Base-by-base conservation (phyloP, 2,329 filamentous ascomycete genomes). In the Pseudogymnoascus sp. region DNA sequence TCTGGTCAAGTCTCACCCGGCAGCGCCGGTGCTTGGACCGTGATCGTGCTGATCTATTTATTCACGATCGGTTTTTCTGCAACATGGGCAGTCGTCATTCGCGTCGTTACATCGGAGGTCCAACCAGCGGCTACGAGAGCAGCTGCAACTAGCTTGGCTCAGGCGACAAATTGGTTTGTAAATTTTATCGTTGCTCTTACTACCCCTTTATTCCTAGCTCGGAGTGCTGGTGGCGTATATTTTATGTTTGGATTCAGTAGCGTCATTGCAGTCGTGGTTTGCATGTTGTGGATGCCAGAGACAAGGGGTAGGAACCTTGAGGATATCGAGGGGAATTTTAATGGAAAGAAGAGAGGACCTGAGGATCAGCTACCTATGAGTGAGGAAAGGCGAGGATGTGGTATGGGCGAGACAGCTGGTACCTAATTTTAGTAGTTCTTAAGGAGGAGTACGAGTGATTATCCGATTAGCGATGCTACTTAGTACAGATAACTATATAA, bases 31-130 rank as follows among this genome's bases (percentile, higher is more conserved):
- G 71, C 79, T 37, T 84, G 81, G 80, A 72, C 82, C 8, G 80
- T 84, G 10, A 77, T 84, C 14, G 75, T 80, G 1, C 73, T 73
- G 5, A 79, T 84, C 16, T 84, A 79, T 69, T 66, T 80, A 0
- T 84, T 82, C 64, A 77, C 79, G 0, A 70, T 82, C 7, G 74
- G 75, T 0, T 84, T 79, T 66, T 76, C 73, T 16, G 74, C 72
- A 0, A 79, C 81, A 0, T 87, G 84, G 82, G 83, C 76, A 0
- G 80, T 87, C 13, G 77, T 79, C 0, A 75, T 81, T 60, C 83
- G 82, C 66, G 80, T 87, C 6, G 86, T 85, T 64, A 79, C 80
- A 0, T 78, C 79, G 7, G 84, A 87, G 72, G 85, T 86, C 39
- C 83, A 86, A 67, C 82, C 83, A 0, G 76, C 78, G 3, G 74